phyloP scores from a whole-genome alignment of 345 rosid species.

The Eucalyptus polybractea region DNA sequence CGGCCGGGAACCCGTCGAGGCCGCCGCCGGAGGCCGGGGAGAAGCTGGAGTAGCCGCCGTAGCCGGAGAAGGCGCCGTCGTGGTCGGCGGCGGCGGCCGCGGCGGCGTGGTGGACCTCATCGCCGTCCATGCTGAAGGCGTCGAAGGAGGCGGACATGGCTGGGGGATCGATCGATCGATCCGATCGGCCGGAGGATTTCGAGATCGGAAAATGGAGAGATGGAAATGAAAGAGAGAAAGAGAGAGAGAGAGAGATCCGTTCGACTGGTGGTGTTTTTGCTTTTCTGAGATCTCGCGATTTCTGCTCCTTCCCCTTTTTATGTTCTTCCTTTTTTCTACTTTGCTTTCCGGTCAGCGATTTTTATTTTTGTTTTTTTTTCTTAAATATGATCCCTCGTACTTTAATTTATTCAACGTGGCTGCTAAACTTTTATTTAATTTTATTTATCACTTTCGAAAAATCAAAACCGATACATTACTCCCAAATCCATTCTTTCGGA shows the following conservation, averaged over 20 bases:
- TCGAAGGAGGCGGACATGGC: not conserved
- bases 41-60: slow-evolving; percentile 43
- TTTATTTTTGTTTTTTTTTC: not conserved
- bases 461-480: accelerated
- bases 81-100: not conserved
- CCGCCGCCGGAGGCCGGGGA: not conserved
- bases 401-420: no score
- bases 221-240: not conserved
- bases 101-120: not conserved
- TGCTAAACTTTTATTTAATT: no score
- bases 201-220: not conserved
- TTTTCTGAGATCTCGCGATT: not conserved
- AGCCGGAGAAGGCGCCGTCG: slow-evolving; percentile 13
- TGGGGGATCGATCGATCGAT: not conserved
- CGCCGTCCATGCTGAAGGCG: not conserved
- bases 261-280: not conserved
- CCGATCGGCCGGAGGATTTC: not conserved
- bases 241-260: not conserved
- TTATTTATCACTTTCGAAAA: no score
- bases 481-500: no score
- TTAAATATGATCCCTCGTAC: no score
- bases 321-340: not conserved
- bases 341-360: not conserved
- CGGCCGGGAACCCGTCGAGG: slow-evolving; percentile 5
- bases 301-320: not conserved